Base-by-base conservation (phyloP, 768 basidiomycete species). In the Tephrocybe sp. region DNA sequence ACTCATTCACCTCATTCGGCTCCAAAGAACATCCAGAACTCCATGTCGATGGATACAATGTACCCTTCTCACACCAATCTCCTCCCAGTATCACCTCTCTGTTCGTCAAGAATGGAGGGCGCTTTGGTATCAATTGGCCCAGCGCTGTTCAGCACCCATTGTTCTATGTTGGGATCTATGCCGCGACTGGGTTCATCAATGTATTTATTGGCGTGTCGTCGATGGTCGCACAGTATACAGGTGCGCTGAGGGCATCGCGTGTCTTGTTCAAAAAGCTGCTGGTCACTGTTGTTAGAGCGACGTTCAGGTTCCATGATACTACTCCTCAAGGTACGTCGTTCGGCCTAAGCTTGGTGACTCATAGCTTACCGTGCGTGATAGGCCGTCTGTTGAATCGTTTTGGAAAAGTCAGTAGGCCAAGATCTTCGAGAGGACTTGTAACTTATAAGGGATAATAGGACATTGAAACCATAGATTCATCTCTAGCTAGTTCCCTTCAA, bases 371-470 rank as follows among this genome's bases (percentile, higher is more conserved):
- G 40, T 35, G 26, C 9, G 45, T 27, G 49, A 22, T 46, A 82
- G 89, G 90, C 30, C 86, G 89, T 2, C 86, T 94, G 78, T 74
- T 94, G 57, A 94, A 93, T 66, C 80, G 92, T 4, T 93, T 94
- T 60, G 86, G 83, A 59, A 87, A 84, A 65, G 80, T 78, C 36
- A 43, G 60, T 36, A 28, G 21, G 49, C 15, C 16, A 31, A 4
- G 2, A 22, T 18, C 26, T 9, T n/a, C 25, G 15, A 2, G 15
- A 15, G 22, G 24, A 7, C 3, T n/a, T 35, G 15, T 16, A n/a
- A 28, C 43, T 49, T 13, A 41, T 47, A 7, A 36, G 22, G 0
- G 12, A 25, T 41, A 22, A 47, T 53, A 86, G 72, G 92, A 96
- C 60, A 78, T 95, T 30, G 92, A 93, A 65, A 92, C 89, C 0